Conservation (phyloP, 2,329 filamentous ascomycete genomes). For the Tetracladium maxilliforme region DNA sequence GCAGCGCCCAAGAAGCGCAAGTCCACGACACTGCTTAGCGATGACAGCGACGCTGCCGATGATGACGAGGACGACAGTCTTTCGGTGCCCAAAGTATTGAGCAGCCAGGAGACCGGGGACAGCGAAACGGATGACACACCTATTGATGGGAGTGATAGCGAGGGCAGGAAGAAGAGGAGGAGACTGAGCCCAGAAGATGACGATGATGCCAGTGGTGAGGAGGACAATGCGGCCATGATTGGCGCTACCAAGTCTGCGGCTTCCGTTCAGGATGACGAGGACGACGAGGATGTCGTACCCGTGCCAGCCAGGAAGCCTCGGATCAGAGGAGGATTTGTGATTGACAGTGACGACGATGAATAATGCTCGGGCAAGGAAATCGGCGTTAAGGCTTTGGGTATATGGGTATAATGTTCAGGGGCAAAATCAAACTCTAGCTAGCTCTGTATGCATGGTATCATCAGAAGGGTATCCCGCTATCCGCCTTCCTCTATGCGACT, state of each 20-base stretch:
- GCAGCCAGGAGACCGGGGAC: constrained; percentile 4
- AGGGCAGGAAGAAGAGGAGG: constrained; percentile 6
- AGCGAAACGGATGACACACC: constrained; percentile 3
- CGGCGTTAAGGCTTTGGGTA: too few species aligned
- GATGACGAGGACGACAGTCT: constrained; percentile 9
- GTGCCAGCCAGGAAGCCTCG: constrained; percentile 19
- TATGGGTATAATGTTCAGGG: too few species aligned
- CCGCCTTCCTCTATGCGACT: too few species aligned
- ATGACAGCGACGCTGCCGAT: not conserved
- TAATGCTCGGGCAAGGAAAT: too few species aligned
- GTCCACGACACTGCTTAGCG: not conserved
- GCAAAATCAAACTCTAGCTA: too few species aligned
- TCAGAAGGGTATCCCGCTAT: too few species aligned
- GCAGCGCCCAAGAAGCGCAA: constrained; percentile 1
- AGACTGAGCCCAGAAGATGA: constrained; percentile 10
- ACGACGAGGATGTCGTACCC: constrained; percentile 22
- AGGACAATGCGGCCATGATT: constrained; percentile 12
- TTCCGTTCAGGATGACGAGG: constrained; percentile 18
- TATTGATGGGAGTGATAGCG: not conserved
- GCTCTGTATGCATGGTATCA: too few species aligned
- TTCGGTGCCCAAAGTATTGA: constrained; percentile 2
- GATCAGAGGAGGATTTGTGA: constrained; percentile 36
- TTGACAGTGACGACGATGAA: constrained; percentile 40
- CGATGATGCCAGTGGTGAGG: constrained; percentile 10
- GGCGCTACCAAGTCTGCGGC: constrained; percentile 5